A percentile compares a stretch with the other conserved stretches of the same genome.
These are phyloP conservation scores for Exserohilum rostratum DNA, from an alignment of 2,329 filamentous ascomycete species.

Conservation along the genomic window DNA sequence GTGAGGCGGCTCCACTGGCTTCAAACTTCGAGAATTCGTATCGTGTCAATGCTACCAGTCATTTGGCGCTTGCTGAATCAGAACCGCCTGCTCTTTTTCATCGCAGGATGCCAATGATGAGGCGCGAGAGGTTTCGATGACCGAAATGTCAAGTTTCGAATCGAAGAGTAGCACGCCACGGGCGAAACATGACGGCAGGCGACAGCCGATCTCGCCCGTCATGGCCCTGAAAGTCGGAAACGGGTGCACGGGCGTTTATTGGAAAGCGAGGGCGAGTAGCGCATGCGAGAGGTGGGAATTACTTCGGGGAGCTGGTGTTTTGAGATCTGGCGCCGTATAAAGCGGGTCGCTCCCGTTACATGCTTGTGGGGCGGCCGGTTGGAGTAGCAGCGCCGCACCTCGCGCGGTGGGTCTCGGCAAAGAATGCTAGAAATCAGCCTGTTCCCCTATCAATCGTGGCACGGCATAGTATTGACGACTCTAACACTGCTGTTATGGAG, in stretches of 20 bases:
- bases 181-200: slow-evolving; percentile 28
- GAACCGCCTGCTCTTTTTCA: slow-evolving; percentile 1
- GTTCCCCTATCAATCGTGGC: neutral
- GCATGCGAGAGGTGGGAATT: slow-evolving; percentile 6
- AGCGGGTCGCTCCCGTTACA: slow-evolving; percentile 22
- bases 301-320: slow-evolving; percentile 23
- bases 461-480: neutral
- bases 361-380: slow-evolving; percentile 14
- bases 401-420: slow-evolving; percentile 6
- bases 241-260: neutral
- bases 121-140: slow-evolving; percentile 26
- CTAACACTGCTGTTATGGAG: neutral
- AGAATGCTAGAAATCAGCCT: neutral
- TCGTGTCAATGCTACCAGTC: slow-evolving; percentile 1
- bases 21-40: slow-evolving; percentile 22
- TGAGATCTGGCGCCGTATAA: slow-evolving; percentile 21
- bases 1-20: slow-evolving; percentile 27
- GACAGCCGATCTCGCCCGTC: slow-evolving; percentile 14
- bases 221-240: slow-evolving; percentile 13
- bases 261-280: neutral
- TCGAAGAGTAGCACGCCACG: slow-evolving; percentile 21
- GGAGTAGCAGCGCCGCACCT: slow-evolving; percentile 7
- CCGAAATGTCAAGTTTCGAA: slow-evolving; percentile 33
- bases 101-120: slow-evolving; percentile 17
- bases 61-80: slow-evolving; percentile 7